phyloP scores from a whole-genome alignment of 345 rosid genomes.

The Cochlearia excelsa region DNA sequence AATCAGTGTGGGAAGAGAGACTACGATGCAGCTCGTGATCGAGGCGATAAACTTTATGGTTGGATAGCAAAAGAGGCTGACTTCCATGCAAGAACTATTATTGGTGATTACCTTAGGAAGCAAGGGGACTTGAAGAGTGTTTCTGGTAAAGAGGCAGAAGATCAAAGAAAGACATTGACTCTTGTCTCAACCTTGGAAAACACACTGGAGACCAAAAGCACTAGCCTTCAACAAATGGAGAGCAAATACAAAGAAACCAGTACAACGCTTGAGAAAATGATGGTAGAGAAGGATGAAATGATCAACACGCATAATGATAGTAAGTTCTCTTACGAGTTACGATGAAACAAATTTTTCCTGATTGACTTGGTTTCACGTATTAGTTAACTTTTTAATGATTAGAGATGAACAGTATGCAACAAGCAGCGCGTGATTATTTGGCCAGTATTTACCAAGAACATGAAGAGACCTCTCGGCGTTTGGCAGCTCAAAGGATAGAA shows the following conservation, averaged over 20 bases:
- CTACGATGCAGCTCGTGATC: slow-evolving; percentile 26
- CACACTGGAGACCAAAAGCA: slow-evolving; percentile 47
- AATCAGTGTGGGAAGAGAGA: slow-evolving; percentile 49
- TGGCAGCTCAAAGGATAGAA: slow-evolving; percentile 44
- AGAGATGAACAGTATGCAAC: slow-evolving; percentile 49
- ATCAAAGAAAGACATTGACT: slow-evolving; percentile 36
- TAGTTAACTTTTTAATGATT: slow-evolving; percentile 15
- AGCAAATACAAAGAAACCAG: slow-evolving; percentile 42
- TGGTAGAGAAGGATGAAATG: slow-evolving; percentile 55
- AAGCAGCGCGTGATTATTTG: slow-evolving; percentile 41
- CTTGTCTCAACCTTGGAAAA: slow-evolving; percentile 46
- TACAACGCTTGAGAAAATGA: slow-evolving; percentile 23
- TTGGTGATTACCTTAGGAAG: slow-evolving; percentile 50
- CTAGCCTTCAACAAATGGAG: slow-evolving; percentile 48
- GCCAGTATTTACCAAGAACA: slow-evolving; percentile 46
- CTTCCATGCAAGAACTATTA: slow-evolving; percentile 31
- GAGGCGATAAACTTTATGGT: slow-evolving; percentile 52
- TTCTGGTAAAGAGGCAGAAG: slow-evolving; percentile 51
- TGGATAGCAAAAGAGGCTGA: slow-evolving; percentile 77
- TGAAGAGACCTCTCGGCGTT: slow-evolving; percentile 36
- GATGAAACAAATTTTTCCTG: not conserved
- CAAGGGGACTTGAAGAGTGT: slow-evolving; percentile 61
- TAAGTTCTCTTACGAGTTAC: slow-evolving; percentile 20
- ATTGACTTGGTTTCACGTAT: slow-evolving; percentile 7
- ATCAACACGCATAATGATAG: slow-evolving; percentile 55